Conservation (phyloP, 495 filamentous ascomycete genomes). For the Darksidea phi region DNA sequence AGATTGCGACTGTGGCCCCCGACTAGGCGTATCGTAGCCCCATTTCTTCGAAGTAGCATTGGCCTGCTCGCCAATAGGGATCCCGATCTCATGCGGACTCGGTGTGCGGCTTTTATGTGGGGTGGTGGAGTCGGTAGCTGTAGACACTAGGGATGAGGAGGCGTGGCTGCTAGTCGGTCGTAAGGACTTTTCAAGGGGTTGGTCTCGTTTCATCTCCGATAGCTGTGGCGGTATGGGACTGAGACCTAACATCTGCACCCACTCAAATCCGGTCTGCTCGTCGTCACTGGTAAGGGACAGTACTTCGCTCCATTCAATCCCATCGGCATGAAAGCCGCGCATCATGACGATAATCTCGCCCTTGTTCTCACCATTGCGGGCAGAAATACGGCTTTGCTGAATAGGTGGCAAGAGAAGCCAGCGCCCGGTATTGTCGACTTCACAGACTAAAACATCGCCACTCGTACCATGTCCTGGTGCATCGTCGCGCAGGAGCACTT, state of each 20-base stretch:
- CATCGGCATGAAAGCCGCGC: conserved; percentile 56
- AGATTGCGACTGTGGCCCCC: conserved; percentile 5
- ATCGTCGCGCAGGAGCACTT: conserved; percentile 81
- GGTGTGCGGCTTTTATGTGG: conserved; percentile 49
- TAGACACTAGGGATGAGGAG: conserved; percentile 30
- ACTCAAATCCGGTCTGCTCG: conserved; percentile 76
- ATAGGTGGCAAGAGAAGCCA: conserved; percentile 92
- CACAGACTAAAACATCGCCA: conserved; percentile 86
- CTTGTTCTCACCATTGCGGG: conserved; percentile 68
- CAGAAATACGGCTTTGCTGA: conserved; percentile 65
- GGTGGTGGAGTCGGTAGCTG: conserved; percentile 40
- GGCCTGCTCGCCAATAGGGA: conserved; percentile 74
- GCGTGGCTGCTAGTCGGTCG: conserved; percentile 31
- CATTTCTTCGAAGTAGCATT: conserved; percentile 40
- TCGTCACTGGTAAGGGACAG: conserved; percentile 68
- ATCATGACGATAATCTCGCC: conserved; percentile 82
- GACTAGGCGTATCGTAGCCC: conserved; percentile 33
- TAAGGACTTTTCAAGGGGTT: conserved; percentile 19
- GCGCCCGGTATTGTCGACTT: conserved; percentile 70
- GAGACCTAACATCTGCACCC: conserved; percentile 79
- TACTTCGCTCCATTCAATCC: conserved; percentile 77
- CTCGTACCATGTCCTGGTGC: conserved; percentile 52
- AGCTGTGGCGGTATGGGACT: conserved; percentile 69
- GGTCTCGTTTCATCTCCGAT: conserved; percentile 36
- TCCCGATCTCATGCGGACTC: conserved; percentile 58